Evolutionary conservation across 257 asterid genomes (phyloP), one percentile per base, ranked within the genome.

Genomic region (Nyctanthes arbortristis): DNA sequence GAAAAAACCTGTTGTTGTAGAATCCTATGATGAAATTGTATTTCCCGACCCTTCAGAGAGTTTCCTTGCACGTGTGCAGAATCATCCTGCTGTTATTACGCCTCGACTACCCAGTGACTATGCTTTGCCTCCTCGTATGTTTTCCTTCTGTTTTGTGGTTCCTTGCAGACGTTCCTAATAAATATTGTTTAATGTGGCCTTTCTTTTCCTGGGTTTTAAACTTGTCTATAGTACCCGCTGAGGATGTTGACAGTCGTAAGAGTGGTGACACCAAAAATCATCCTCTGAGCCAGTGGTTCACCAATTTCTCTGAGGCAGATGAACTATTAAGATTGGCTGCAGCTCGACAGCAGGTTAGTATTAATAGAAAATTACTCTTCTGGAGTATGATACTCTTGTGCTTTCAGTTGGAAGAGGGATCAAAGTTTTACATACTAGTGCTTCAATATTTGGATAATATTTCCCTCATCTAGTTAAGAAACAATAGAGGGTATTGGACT

Each of bases 271-370:
- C 95, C 29, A 90, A 81, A 76, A 95, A 93, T 81, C 85, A 93
- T 80, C 82, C 94, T 69, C 82, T 88, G 69, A 77, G 63, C 75
- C 98, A 88, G 81, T 93, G 90, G 88, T 90, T 88, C 79, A 79
- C 90, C 68, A 87, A 76, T 72, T 93, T 90, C 76, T 90, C 98
- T 0, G 97, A 90, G 82, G 97, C 97, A 32, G 98, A 88, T 73
- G 98, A 88, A 81, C 83, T 93, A 72, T 80, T 93, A 81, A 85
- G 88, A 77, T 96, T 93, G 67, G 96, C 96, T 56, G 94, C 96
- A 57, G 97, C 97, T 73, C 92, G 96, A 43, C 96, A 90, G 78
- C 96, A 93, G 96, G 98, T 93, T 45, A 69, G 65, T 75, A 62
- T 59, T 54, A 70, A 30, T 66, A 28, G 68, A 61, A 52, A 52